Evolutionary conservation across 176 grass and related monocot genomes (phyloP), one percentile per base, ranked within the genome.

Genomic region (Oryza australiensis): DNA sequence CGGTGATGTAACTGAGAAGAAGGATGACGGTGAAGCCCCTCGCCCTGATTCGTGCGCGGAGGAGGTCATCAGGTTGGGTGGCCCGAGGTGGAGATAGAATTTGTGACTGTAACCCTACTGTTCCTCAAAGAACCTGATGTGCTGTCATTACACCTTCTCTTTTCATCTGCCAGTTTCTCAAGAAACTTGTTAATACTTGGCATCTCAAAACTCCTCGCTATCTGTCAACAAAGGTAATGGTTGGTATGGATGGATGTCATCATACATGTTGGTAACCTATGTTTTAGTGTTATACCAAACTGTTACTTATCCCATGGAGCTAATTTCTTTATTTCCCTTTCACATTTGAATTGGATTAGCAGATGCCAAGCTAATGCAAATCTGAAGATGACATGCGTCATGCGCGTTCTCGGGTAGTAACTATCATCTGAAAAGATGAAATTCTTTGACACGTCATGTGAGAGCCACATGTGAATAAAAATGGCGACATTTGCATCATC

Each of bases 51-150:
- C 88, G 46, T 86, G 93, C 10, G 92, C 89, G 1, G 85, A 98
- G 85, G 96, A 98, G 82, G 92, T 95, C 32, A 98, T 98, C 41
- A 89, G 90, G 48, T 24, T 95, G 71, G 90, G 96, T 28, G 90
- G 90, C 35, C 35, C 73, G 9, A 88, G 86, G 45, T 95, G 96
- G 96, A 91, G 87, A 72, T 95, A 73, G 91, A 82, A n/a, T 7
- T 37, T 24, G 22, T 62, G 28, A 34, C 26, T 69, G 45, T 62
- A 32, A 62, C 26, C 3, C 6, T 38, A 29, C 13, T 5, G 27
- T 42, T 28, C 46, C 7, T 15, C 12, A 26, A 46, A 13, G 18
- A 20, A 63, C 26, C 11, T 9, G 12, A 72, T 62, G 10, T 15
- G 64, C 11, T 37, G 32, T 42, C 35, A 28, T 49, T 60, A 10